phyloP scores from a whole-genome alignment of 768 basidiomycete species.

The Tylopilus balloui region DNA sequence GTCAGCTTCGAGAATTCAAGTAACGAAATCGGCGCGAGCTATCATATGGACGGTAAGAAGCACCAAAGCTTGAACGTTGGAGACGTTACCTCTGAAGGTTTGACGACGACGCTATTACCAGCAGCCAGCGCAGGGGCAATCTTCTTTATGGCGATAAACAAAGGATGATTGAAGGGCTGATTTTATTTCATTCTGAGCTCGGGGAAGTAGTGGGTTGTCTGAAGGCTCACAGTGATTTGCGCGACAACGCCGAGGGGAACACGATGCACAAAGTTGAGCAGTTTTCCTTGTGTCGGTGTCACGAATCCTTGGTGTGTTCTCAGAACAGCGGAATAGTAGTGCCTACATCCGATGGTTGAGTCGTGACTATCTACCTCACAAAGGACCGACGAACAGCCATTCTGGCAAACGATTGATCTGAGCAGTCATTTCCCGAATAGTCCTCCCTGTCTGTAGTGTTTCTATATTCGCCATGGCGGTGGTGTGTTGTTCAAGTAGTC shows the following conservation, averaged over 20 bases:
- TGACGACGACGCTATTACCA: conserved; percentile 79
- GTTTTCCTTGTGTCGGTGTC: conserved; percentile 72
- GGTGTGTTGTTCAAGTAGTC: conserved; percentile 52
- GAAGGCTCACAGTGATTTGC: conserved; percentile 65
- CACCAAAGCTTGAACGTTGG: background rate
- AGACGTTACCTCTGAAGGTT: conserved; percentile 63
- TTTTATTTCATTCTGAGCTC: background rate
- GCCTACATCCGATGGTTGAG: conserved; percentile 38
- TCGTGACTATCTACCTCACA: background rate
- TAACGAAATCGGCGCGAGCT: conserved; percentile 77
- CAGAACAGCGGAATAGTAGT: conserved; percentile 72
- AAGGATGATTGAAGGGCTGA: conserved; percentile 85
- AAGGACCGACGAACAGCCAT: conserved; percentile 62
- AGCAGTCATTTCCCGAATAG: conserved; percentile 80
- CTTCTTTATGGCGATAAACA: conserved; percentile 88
- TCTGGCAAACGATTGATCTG: conserved; percentile 77
- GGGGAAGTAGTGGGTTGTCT: background rate
- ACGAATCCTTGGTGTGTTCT: conserved; percentile 66
- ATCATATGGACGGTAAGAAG: background rate
- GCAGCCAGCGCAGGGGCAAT: conserved; percentile 82
- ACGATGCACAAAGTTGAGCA: conserved; percentile 76
- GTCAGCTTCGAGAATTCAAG: conserved; percentile 71
- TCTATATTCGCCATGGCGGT: conserved; percentile 62
- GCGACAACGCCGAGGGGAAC: conserved; percentile 86
- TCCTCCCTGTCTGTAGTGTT: conserved; percentile 71